Conservation (phyloP, 2,329 filamentous ascomycete species). For the Sporothrix inflata region DNA sequence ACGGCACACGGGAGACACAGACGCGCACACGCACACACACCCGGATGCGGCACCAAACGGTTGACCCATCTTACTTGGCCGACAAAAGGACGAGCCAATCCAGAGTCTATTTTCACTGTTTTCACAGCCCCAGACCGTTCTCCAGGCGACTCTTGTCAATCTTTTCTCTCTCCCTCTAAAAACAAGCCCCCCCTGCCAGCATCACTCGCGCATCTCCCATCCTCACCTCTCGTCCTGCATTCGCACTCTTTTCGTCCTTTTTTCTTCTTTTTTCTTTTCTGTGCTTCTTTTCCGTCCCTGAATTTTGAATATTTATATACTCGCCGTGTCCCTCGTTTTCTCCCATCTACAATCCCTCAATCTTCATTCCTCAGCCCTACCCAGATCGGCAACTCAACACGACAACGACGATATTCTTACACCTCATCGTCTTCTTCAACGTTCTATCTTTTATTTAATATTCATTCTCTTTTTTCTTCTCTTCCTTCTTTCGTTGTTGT, state of each 20-base stretch:
- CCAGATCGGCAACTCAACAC: neutral
- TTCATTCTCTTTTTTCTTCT: no score
- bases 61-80: neutral
- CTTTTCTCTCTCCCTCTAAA: neutral
- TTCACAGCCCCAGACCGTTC: conserved; percentile 12
- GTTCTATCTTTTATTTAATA: neutral
- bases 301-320: neutral
- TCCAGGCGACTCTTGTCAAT: neutral
- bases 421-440: neutral
- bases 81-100: neutral
- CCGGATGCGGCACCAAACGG: neutral
- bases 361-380: conserved; percentile 5
- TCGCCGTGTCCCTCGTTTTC: neutral
- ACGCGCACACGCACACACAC: neutral
- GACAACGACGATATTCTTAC: neutral
- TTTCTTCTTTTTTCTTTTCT: neutral
- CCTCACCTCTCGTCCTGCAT: neutral
- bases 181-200: neutral
- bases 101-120: neutral
- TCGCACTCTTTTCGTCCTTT: neutral
- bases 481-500: neutral
- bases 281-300: no score
- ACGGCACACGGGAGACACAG: neutral
- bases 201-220: neutral
- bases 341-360: neutral